phyloP scores from a whole-genome alignment of 805 yeast genomes.

The Ogataea siamensis region DNA sequence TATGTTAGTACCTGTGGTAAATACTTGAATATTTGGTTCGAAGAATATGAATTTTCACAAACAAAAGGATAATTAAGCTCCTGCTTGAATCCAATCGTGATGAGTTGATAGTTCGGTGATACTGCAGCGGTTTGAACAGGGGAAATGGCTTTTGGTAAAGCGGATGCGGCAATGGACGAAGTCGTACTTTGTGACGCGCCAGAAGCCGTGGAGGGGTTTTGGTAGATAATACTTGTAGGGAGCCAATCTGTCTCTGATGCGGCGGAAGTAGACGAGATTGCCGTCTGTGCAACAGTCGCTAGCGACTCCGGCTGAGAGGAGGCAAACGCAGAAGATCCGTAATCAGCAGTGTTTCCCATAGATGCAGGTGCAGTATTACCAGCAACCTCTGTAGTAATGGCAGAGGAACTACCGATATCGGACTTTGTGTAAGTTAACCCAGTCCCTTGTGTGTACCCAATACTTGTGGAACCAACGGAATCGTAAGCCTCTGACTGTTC shows the following conservation, averaged over 20 bases:
- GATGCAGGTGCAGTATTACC: too few species aligned
- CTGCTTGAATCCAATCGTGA: constrained; percentile 75
- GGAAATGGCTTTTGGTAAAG: constrained; percentile 75
- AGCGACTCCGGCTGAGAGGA: constrained; percentile 2
- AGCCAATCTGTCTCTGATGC: constrained; percentile 37
- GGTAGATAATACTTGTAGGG: constrained; percentile 42
- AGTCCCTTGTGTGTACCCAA: too few species aligned
- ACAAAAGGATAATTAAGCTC: constrained; percentile 83
- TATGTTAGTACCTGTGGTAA: constrained; percentile 69
- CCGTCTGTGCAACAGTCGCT: too few species aligned
- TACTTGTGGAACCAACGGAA: too few species aligned
- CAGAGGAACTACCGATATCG: too few species aligned
- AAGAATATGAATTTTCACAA: constrained; percentile 65
- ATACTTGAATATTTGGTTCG: constrained; percentile 83
- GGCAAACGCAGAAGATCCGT: neutral
- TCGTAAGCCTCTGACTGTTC: too few species aligned
- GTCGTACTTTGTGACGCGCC: constrained; percentile 27
- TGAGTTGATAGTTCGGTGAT: constrained; percentile 47
- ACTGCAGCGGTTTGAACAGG: constrained; percentile 50
- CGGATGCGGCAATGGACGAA: constrained; percentile 41
- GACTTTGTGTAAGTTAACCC: too few species aligned
- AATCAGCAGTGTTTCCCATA: too few species aligned
- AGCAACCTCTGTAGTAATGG: too few species aligned
- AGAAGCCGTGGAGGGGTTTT: constrained; percentile 30
- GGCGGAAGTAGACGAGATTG: too few species aligned